Conservation (phyloP, 345 rosid species). For the Corymbia maculata region DNA sequence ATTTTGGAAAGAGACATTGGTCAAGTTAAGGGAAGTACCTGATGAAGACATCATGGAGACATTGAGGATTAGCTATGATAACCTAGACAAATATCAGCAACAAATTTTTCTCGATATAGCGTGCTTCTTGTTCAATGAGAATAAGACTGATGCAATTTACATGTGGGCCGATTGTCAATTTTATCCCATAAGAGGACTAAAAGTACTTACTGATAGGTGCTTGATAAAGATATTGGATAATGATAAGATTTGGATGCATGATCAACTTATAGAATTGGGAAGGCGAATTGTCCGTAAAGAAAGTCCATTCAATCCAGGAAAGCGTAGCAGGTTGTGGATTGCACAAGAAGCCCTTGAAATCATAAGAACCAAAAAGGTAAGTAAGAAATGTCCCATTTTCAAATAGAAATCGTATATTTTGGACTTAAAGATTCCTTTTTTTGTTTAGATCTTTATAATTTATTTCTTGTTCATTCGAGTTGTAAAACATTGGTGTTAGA, state of each 20-base stretch:
- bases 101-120: constrained; percentile 2
- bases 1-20: neutral
- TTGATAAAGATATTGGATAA: neutral
- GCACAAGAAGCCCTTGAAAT: neutral
- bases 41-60: neutral
- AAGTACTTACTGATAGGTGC: neutral
- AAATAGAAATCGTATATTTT: neutral
- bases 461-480: neutral
- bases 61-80: neutral
- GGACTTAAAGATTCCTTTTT: neutral
- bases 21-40: neutral
- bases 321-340: neutral
- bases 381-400: neutral
- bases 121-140: neutral
- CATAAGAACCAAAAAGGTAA: neutral
- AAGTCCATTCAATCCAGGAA: neutral
- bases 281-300: neutral
- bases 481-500: no score
- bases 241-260: neutral
- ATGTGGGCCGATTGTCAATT: neutral
- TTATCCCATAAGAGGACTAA: neutral
- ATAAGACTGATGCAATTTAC: neutral
- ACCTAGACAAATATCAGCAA: neutral
- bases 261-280: neutral
- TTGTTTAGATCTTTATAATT: neutral